Conservation (phyloP, 1,284 basidiomycete genomes). For the Cutaneotrichosporon sp. region DNA sequence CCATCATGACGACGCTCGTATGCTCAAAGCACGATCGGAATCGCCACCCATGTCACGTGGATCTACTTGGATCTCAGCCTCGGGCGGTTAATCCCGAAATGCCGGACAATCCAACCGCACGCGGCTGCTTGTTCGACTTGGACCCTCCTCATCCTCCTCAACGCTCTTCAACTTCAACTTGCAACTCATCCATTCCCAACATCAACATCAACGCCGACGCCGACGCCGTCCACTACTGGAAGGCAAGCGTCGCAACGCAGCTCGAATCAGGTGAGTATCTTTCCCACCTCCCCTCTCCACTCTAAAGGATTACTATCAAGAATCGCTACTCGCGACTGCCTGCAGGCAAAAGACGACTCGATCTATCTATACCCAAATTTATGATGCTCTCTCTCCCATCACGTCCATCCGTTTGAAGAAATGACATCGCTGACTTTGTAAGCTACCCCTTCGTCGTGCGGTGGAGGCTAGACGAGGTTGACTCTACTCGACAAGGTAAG, state of each 20-base stretch:
- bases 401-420: not conserved
- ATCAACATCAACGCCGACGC: not conserved
- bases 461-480: not conserved
- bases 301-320: slow-evolving; percentile 42
- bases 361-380: slow-evolving; percentile 48
- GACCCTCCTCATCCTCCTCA: not conserved
- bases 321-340: slow-evolving; percentile 49
- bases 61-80: not conserved
- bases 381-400: slow-evolving; percentile 15
- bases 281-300: not conserved
- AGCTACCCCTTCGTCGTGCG: not conserved
- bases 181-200: not conserved
- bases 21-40: too few relatives aligned
- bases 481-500: slow-evolving; percentile 1
- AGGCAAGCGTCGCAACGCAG: not conserved
- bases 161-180: not conserved
- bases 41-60: slow-evolving; percentile 2
- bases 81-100: slow-evolving; percentile 1
- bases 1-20: too few relatives aligned
- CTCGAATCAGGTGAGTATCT: not conserved
- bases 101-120: slow-evolving; percentile 1
- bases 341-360: slow-evolving; percentile 41
- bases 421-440: not conserved
- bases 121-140: slow-evolving; percentile 3
- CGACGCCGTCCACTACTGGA: too few relatives aligned